These are phyloP conservation scores for Bacterosira constricta DNA, from an alignment of 108 stramenopile genomes.

Conservation along the genomic window DNA sequence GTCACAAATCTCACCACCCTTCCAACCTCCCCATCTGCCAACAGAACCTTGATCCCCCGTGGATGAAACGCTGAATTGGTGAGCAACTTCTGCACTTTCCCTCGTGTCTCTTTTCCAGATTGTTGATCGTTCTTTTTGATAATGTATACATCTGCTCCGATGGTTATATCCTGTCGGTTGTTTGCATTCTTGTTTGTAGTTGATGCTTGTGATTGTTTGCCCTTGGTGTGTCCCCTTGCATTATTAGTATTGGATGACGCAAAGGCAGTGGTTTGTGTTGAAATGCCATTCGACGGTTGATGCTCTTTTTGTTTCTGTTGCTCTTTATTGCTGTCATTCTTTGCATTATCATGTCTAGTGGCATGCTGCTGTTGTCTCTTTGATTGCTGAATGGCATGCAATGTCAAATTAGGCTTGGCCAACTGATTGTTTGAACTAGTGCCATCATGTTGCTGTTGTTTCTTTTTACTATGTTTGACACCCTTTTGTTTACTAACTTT, in stretches of 20 bases:
- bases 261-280: too few relatives aligned
- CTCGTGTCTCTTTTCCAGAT: conserved; percentile 16
- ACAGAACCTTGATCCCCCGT: conserved; percentile 31
- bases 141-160: conserved; percentile 6
- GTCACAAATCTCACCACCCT: conserved; percentile 5
- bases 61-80: conserved; percentile 24
- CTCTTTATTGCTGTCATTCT: conserved; percentile 11
- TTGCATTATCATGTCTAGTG: too few relatives aligned
- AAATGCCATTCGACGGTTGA: too few relatives aligned
- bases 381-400: conserved; percentile 1
- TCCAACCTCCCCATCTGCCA: conserved; percentile 18
- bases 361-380: too few relatives aligned
- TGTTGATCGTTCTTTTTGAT: conserved; percentile 27
- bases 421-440: background rate
- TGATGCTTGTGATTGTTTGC: too few relatives aligned
- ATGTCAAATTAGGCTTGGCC: conserved; percentile 5
- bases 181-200: conserved; percentile 7
- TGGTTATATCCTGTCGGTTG: background rate
- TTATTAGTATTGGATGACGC: too few relatives aligned
- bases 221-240: too few relatives aligned
- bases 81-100: conserved; percentile 5
- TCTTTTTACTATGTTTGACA: background rate
- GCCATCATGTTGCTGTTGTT: background rate
- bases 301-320: background rate
- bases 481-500: conserved; percentile 2